Evolutionary conservation across 495 filamentous ascomycete genomes (phyloP), one percentile per base, ranked within the genome.

Genomic region (Penicillium goetzii): DNA sequence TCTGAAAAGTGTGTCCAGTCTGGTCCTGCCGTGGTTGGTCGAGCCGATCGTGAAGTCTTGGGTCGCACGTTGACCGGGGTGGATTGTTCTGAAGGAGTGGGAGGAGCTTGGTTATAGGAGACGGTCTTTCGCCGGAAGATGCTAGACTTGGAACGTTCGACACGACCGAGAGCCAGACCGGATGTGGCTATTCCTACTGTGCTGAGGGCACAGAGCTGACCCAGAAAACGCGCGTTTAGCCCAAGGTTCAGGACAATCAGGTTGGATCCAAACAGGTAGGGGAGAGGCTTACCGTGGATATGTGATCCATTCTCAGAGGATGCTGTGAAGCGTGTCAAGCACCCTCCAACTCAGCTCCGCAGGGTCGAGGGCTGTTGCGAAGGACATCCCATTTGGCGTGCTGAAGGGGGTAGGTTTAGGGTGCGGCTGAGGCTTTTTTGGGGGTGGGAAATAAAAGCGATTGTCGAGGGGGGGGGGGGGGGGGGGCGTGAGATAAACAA

Each of bases 161-260:
- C 81, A 69, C 83, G 84, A 73, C 85, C 88, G 67, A 90, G 80
- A 61, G 88, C 84, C 62, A 87, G 80, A 59, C 88, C 88, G 47
- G 86, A 82, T 50, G 87, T 81, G 64, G 88, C 88, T 63, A 88
- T 83, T 74, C 85, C 87, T 73, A 90, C 81, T 59, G 88, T 89
- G 80, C 86, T 85, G 68, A 87, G 77, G 66, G 88, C 88, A 88
- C 88, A 90, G 41, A 90, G 82, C 88, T 90, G 71, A 70, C 10
- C 8, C 8, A 9, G 33, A 8, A 19, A 32, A 1, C 9, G 43
- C 21, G 43, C 21, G 50, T 53, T 33, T 32, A 8, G 26, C 15
- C n/a, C 7, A 9, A 5, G 15, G 47, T 23, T 50, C 28, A 9
- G 25, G 25, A 17, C 10, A 17, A 17, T 8, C 4, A 30, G 25